Evolutionary conservation across 2,329 filamentous ascomycete species (phyloP).

Genomic region (Colletotrichum sidae): DNA sequence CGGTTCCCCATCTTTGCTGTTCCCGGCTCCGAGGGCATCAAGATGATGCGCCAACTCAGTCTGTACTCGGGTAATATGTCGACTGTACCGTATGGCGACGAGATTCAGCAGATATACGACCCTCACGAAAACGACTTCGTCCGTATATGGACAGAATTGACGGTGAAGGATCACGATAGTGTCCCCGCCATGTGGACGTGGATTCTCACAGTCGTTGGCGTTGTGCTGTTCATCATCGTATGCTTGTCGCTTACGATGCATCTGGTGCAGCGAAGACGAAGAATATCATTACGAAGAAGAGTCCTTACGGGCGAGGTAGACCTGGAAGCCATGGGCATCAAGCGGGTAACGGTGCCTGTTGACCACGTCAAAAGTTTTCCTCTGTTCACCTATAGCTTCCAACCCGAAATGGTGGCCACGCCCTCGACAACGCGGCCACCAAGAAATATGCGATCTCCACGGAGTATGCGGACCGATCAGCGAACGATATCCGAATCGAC

Average conservation of each 20-base stretch:
- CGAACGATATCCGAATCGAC: conserved; percentile 31
- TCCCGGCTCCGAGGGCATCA: conserved; percentile 72
- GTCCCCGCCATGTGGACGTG: conserved; percentile 88
- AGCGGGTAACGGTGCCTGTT: conserved; percentile 80
- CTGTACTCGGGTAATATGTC: conserved; percentile 83
- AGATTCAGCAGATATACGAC: conserved; percentile 66
- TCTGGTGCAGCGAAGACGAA: conserved; percentile 77
- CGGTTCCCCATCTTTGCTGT: conserved; percentile 87
- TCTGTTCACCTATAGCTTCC: conserved; percentile 78
- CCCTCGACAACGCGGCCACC: conserved; percentile 53
- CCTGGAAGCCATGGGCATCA: conserved; percentile 87
- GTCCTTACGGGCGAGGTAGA: conserved; percentile 85
- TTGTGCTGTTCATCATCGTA: conserved; percentile 76
- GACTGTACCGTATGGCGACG: conserved; percentile 66
- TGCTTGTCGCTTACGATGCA: conserved; percentile 81
- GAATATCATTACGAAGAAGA: conserved; percentile 74
- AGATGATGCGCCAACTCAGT: conserved; percentile 78
- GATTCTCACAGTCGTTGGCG: conserved; percentile 75
- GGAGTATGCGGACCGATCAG: conserved; percentile 35
- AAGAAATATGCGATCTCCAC: conserved; percentile 43
- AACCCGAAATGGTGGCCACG: conserved; percentile 54
- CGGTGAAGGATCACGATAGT: conserved; percentile 56
- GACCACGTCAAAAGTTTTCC: conserved; percentile 80
- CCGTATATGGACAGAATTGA: conserved; percentile 68
- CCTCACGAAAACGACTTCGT: conserved; percentile 69